Conservation (phyloP, 768 basidiomycete genomes). For the Boletus rufocinnamomeus region DNA sequence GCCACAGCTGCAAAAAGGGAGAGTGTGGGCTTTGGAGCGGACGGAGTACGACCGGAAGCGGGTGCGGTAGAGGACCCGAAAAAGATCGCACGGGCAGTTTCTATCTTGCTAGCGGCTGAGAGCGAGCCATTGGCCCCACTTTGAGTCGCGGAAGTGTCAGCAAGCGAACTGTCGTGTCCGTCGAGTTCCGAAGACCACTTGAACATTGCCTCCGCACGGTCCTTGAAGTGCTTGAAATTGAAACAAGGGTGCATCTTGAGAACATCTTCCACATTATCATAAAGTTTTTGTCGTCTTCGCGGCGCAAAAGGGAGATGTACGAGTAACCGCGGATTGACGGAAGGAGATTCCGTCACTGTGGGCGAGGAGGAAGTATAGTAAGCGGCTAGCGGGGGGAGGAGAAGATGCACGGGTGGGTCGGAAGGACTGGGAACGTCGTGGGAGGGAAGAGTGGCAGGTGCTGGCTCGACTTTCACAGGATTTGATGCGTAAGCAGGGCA, state of each 20-base stretch:
- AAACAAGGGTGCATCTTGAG: slow-evolving; percentile 52
- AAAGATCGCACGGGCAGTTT: slow-evolving; percentile 35
- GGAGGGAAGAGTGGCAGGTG: slow-evolving; percentile 28
- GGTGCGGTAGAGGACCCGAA: slow-evolving; percentile 25
- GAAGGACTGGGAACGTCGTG: slow-evolving; percentile 14
- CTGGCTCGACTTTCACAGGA: slow-evolving; percentile 41
- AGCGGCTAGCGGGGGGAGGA: slow-evolving; percentile 17
- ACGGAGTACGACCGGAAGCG: slow-evolving; percentile 10
- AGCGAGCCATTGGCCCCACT: slow-evolving; percentile 28
- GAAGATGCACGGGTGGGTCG: slow-evolving; percentile 28
- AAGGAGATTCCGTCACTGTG: slow-evolving; percentile 27
- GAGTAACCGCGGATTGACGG: slow-evolving; percentile 43
- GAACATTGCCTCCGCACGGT: slow-evolving; percentile 48
- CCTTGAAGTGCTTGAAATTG: slow-evolving; percentile 49
- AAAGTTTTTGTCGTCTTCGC: slow-evolving; percentile 39
- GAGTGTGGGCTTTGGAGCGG: slow-evolving; percentile 24
- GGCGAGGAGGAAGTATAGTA: slow-evolving; percentile 28
- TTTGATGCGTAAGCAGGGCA: slow-evolving; percentile 15
- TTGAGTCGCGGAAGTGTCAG: slow-evolving; percentile 32
- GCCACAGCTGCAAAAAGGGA: slow-evolving; percentile 61
- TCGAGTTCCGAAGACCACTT: slow-evolving; percentile 40
- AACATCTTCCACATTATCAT: slow-evolving; percentile 42
- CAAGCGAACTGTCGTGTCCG: slow-evolving; percentile 8
- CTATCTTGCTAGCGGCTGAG: slow-evolving; percentile 22
- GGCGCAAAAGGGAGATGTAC: slow-evolving; percentile 42